These are phyloP conservation scores for Oxyria digyna DNA, from an alignment of 148 eudicot species.

Conservation along the genomic window DNA sequence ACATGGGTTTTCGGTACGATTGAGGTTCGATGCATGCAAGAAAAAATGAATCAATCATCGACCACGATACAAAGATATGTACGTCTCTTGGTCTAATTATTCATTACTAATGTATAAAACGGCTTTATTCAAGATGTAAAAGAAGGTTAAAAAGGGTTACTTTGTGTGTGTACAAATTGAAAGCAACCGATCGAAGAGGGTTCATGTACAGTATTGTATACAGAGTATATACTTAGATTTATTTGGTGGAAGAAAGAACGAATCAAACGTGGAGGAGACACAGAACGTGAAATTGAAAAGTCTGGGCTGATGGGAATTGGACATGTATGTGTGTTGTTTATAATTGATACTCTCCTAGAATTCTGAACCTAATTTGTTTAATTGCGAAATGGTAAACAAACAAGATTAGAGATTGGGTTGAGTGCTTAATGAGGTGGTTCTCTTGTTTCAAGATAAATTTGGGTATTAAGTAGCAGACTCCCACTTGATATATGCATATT, in stretches of 20 bases:
- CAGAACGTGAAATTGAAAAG: not conserved
- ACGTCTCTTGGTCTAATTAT: too few species aligned
- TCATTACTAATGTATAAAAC: too few species aligned
- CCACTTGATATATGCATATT: not conserved
- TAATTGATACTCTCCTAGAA: not conserved
- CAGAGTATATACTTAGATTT: too few species aligned
- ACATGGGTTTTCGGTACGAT: conserved; percentile 1
- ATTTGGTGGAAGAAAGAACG: not conserved
- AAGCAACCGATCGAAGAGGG: too few species aligned
- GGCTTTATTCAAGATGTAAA: too few species aligned
- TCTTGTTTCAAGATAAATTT: not conserved
- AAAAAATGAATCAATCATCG: not conserved
- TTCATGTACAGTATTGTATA: not conserved
- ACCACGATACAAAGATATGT: not conserved
- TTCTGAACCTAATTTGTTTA: not conserved
- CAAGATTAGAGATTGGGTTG: conserved; percentile 5
- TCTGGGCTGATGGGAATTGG: not conserved
- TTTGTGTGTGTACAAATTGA: too few species aligned
- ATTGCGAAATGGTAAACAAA: not conserved
- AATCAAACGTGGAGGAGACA: not conserved
- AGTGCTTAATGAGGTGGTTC: not conserved
- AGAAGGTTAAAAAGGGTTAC: too few species aligned
- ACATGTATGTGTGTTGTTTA: not conserved
- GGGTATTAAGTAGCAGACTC: not conserved
- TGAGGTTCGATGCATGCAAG: not conserved